A percentile compares a stretch with the other conserved stretches of the same genome.
Conservation (phyloP, 208 protist species). For the Crithidia expoeki region DNA sequence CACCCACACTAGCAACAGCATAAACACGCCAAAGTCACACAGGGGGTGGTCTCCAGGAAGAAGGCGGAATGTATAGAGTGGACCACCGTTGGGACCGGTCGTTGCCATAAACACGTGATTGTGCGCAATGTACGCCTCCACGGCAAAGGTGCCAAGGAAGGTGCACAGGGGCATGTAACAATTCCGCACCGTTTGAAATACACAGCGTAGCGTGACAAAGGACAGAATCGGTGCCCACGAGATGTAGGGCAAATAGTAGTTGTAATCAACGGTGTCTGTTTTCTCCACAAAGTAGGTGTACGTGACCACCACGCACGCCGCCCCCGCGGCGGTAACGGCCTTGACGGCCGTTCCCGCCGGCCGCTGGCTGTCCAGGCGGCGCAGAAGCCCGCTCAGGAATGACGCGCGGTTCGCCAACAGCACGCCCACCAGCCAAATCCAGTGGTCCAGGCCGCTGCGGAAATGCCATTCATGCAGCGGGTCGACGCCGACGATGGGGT, state of each 20-base stretch:
- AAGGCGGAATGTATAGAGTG: slow-evolving; percentile 37
- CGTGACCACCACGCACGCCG: slow-evolving; percentile 24
- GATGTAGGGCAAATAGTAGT: slow-evolving; percentile 73
- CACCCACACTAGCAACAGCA: slow-evolving; percentile 27
- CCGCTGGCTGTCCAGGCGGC: slow-evolving; percentile 32
- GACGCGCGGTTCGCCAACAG: slow-evolving; percentile 50
- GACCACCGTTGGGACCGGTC: slow-evolving; percentile 41
- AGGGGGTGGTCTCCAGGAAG: slow-evolving; percentile 36
- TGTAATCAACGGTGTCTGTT: slow-evolving; percentile 61
- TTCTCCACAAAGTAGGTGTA: slow-evolving; percentile 35
- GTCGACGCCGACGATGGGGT: slow-evolving; percentile 32
- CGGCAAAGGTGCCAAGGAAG: slow-evolving; percentile 71
- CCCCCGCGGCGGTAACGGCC: slow-evolving; percentile 13
- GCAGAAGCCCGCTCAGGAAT: slow-evolving; percentile 33
- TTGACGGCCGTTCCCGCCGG: slow-evolving; percentile 28
- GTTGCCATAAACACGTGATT: slow-evolving; percentile 73
- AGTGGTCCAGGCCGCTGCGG: slow-evolving; percentile 80
- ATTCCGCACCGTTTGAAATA: slow-evolving; percentile 37
- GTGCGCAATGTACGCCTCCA: slow-evolving; percentile 89
- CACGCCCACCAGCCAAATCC: slow-evolving; percentile 80
- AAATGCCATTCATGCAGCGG: slow-evolving; percentile 83
- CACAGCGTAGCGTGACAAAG: slow-evolving; percentile 77
- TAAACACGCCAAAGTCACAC: slow-evolving; percentile 44
- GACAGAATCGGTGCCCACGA: slow-evolving; percentile 65
- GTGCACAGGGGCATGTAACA: slow-evolving; percentile 59